A percentile compares a stretch with the other conserved stretches of the same genome.
Evolutionary conservation across 2,329 filamentous ascomycete species (phyloP).

Genomic region (Pleurostoma richardsiae): DNA sequence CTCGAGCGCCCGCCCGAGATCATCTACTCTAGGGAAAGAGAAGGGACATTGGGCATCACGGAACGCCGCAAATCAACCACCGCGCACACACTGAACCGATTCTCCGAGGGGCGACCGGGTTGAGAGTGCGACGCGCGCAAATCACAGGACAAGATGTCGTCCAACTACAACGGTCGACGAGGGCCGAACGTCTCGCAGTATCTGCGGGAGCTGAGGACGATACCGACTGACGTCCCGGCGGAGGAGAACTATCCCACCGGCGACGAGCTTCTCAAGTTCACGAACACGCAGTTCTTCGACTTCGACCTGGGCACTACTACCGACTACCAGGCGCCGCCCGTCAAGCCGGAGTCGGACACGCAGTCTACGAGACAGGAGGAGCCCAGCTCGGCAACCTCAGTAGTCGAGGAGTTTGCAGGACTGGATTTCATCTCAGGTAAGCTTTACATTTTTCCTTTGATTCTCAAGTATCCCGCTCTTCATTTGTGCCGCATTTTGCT

Average conservation of each 20-base stretch:
- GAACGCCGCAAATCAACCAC: too few species aligned
- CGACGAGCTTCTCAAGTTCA: slow-evolving; percentile 73
- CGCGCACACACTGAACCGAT: too few species aligned
- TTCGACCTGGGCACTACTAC: slow-evolving; percentile 63
- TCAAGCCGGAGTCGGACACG: slow-evolving; percentile 30
- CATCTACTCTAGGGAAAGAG: too few species aligned
- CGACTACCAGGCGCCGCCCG: slow-evolving; percentile 39
- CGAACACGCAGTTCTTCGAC: slow-evolving; percentile 78
- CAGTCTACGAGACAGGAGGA: slow-evolving; percentile 24
- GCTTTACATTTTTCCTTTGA: slow-evolving; percentile 12
- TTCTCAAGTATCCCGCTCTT: not conserved
- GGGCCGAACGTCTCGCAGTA: slow-evolving; percentile 87
- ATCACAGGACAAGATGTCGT: slow-evolving; percentile 42
- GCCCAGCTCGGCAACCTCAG: slow-evolving; percentile 29
- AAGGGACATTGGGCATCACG: too few species aligned
- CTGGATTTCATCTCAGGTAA: slow-evolving; percentile 48
- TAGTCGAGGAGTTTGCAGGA: slow-evolving; percentile 39
- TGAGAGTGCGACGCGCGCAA: too few species aligned
- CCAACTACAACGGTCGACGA: slow-evolving; percentile 69
- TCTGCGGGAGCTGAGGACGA: slow-evolving; percentile 77
- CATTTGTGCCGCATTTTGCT: not conserved
- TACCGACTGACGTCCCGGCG: slow-evolving; percentile 51
- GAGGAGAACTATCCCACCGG: slow-evolving; percentile 56
- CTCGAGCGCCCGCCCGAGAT: too few species aligned
- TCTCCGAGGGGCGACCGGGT: too few species aligned